Conservation (phyloP, 2,329 filamentous ascomycete genomes). For the Alternaria tenuissima region DNA sequence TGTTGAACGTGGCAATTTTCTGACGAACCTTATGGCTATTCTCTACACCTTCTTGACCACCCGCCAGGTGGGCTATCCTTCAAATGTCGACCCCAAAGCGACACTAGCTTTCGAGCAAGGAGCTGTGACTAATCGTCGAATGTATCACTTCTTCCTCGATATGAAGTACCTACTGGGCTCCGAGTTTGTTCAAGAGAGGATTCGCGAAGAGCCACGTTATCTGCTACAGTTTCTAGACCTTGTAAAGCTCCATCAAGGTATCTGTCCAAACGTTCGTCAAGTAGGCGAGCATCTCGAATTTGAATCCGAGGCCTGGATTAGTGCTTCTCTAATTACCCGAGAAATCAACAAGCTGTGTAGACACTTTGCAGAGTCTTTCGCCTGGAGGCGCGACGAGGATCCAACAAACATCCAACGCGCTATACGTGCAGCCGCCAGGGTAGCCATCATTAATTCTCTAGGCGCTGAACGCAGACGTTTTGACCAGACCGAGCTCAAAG, state of each 20-base stretch:
- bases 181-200: constrained; percentile 83
- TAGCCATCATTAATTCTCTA: constrained; percentile 86
- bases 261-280: constrained; percentile 91
- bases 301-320: constrained; percentile 98
- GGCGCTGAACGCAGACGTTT: constrained; percentile 90
- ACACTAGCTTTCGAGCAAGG: constrained; percentile 93
- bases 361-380: constrained; percentile 87
- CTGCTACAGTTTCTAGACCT: constrained; percentile 94
- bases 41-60: constrained; percentile 97
- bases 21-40: constrained; percentile 94
- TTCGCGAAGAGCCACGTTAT: constrained; percentile 85
- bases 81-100: constrained; percentile 84
- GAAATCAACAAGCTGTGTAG: constrained; percentile 94
- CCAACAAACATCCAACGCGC: constrained; percentile 71
- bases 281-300: constrained; percentile 97
- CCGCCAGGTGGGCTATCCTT: constrained; percentile 91
- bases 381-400: constrained; percentile 71
- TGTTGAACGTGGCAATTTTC: constrained; percentile 92
- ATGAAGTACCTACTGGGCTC: constrained; percentile 90
- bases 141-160: constrained; percentile 98
- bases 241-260: constrained; percentile 95
- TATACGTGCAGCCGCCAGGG: constrained; percentile 78
- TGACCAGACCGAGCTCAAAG: constrained; percentile 84
- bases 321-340: constrained; percentile 88
- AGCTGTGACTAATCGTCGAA: constrained; percentile 90